Percentiles rank a stretch among this genome's conserved stretches.
Conservation (phyloP, 2,329 filamentous ascomycete species). For the Colletotrichum truncatum region DNA sequence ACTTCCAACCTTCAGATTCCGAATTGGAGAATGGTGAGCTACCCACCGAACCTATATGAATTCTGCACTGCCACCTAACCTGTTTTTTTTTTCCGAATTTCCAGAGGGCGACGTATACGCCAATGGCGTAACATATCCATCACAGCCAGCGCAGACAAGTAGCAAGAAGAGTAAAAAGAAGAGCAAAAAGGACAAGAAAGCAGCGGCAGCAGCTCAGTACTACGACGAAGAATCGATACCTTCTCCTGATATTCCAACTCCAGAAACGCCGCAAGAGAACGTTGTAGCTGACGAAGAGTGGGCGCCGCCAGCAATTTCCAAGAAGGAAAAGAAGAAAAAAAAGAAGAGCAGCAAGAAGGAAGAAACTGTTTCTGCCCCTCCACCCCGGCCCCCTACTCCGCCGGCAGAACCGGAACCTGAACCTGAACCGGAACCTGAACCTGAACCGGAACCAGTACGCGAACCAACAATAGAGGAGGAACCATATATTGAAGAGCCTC, state of each 20-base stretch:
- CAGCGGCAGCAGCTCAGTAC: neutral
- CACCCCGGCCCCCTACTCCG: neutral
- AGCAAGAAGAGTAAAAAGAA: conserved; percentile 33
- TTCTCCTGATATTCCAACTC: neutral
- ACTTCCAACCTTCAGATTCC: conserved; percentile 48
- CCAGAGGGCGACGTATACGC: conserved; percentile 23
- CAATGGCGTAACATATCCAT: conserved; percentile 19
- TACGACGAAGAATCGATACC: neutral
- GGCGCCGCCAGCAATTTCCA: conserved; percentile 7
- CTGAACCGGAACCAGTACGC: neutral
- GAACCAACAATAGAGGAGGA: conserved; percentile 12
- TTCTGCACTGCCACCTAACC: neutral
- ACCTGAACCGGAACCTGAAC: neutral
- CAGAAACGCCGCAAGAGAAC: conserved; percentile 7
- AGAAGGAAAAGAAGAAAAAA: conserved; percentile 31
- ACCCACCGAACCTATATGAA: neutral
- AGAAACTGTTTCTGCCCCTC: neutral
- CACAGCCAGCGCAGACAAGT: conserved; percentile 13
- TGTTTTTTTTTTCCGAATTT: neutral
- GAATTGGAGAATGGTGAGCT: conserved; percentile 38
- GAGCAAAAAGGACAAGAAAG: conserved; percentile 31
- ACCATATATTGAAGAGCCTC: neutral
- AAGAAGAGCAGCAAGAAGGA: conserved; percentile 24
- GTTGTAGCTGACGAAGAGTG: conserved; percentile 23
- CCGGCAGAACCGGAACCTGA: neutral